Evolutionary conservation across 1,139 yeast species (phyloP), one percentile per base, ranked within the genome.

Genomic region (Diutina catenulata): DNA sequence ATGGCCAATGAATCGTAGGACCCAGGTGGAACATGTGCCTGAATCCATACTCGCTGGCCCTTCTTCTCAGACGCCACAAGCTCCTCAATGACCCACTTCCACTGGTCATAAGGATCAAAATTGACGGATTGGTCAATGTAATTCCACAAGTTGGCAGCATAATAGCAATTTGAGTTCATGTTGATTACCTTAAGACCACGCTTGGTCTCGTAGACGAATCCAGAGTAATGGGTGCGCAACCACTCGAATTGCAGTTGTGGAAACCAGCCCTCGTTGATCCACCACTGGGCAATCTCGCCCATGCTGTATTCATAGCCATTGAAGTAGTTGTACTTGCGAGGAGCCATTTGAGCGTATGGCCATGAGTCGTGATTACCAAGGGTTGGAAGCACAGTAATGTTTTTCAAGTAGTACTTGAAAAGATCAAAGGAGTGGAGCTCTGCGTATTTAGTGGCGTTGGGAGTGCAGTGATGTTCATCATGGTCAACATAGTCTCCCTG

Each of bases 321-420:
- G 38, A 40, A 39, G 43, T 60, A 68, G 41, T 66, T 57, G 37
- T 55, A 55, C 40, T 49, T 56, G 25, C 52, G 42, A 35, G 79
- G 82, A 2, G 86, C 79, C 41, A 76, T 53, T 53, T 78, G 84
- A 14, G 79, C 81, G 49, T 76, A 78, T 13, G 87, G 87, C 62
- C 70, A 79, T 15, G 80, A 71, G 49, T 80, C 87, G 52, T 80
- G 87, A 53, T 79, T 79, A 14, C 88, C 87, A 47, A 80, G 59
- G 24, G 73, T 74, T 9, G 84, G 69, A 49, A 61, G 77, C n/a
- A 80, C 72, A 2, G 84, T 80, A 14, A 74, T 55, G 39, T 70
- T 60, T 9, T 66, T 60, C 44, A 80, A 64, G 50, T 62, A 68
- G 38, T 64, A 57, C 50, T 78, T 79, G 62, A 79, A 62, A 41